Evolutionary conservation across 768 basidiomycete genomes (phyloP).

Genomic region (Gloeostereum incarnatum): DNA sequence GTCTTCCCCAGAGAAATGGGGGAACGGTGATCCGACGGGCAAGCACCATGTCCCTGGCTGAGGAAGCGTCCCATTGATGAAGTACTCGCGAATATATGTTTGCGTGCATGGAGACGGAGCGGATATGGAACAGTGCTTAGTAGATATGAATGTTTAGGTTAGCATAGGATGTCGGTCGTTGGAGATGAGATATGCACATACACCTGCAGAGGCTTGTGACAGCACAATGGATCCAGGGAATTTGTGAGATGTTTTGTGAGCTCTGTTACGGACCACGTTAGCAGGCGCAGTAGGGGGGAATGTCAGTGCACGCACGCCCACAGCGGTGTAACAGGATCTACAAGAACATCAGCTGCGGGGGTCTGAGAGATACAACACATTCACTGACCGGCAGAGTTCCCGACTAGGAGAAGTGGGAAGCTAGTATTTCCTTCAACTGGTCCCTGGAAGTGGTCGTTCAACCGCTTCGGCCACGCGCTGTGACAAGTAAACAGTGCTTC

Average conservation of each 20-base stretch:
- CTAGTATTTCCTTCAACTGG: slow-evolving; percentile 9
- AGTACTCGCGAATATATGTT: no score
- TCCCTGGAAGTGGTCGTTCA: slow-evolving; percentile 3
- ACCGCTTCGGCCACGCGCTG: background rate
- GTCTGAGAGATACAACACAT: background rate
- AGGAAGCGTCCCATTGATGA: no score
- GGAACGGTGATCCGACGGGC: no score
- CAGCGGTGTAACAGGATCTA: slow-evolving; percentile 12
- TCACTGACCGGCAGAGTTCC: slow-evolving; percentile 11
- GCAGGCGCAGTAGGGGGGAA: background rate
- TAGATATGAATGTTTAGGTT: no score
- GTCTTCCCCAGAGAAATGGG: no score
- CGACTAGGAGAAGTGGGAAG: slow-evolving; percentile 9
- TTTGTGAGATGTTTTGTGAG: slow-evolving; percentile 1
- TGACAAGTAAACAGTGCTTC: background rate
- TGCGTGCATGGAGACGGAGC: no score
- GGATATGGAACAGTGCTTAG: no score
- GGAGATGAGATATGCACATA: no score
- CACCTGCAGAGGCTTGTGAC: slow-evolving; percentile 11
- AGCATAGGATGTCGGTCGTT: no score
- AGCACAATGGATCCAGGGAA: slow-evolving; percentile 11
- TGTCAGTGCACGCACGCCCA: slow-evolving; percentile 6
- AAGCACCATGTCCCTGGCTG: no score
- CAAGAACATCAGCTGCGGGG: background rate
- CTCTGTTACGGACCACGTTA: slow-evolving; percentile 6